A percentile compares a stretch with the other conserved stretches of the same genome.
phyloP scores from a whole-genome alignment of 2,329 filamentous ascomycete species.

The Incumbomyces delicatus region DNA sequence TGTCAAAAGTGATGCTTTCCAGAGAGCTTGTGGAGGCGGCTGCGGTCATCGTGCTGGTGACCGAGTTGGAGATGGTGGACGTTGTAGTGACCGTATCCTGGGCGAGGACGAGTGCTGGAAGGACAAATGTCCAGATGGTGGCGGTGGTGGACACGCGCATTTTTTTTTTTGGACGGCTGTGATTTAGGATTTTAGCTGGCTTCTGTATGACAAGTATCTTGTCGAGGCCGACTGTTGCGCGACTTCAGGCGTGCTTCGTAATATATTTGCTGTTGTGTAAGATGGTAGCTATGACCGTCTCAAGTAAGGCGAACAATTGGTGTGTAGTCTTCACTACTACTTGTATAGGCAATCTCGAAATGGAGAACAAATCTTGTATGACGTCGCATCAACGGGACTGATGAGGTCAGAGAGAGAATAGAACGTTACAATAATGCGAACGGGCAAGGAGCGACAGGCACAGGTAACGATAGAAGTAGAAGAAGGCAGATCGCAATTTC shows the following conservation, averaged over 20 bases:
- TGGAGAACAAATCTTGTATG: background rate
- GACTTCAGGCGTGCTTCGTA: too few species aligned
- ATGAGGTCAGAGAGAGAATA: slow-evolving; percentile 1
- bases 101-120: background rate
- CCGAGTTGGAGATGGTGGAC: background rate
- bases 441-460: background rate
- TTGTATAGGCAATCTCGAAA: too few species aligned
- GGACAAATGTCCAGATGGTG: background rate
- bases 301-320: too few species aligned
- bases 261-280: too few species aligned
- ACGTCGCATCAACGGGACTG: background rate
- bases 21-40: slow-evolving; percentile 1
- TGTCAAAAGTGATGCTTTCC: background rate
- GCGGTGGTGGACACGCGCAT: background rate
- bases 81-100: background rate
- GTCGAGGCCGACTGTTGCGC: too few species aligned
- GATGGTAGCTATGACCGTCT: too few species aligned
- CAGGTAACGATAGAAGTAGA: background rate
- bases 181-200: too few species aligned
- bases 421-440: background rate
- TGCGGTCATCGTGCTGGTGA: slow-evolving; percentile 1
- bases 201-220: too few species aligned
- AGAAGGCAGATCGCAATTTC: slow-evolving; percentile 1
- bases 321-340: too few species aligned
- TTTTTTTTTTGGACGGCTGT: background rate